Base-by-base conservation (phyloP, 1,284 basidiomycete species). In the Apiotrichum gamsii region DNA sequence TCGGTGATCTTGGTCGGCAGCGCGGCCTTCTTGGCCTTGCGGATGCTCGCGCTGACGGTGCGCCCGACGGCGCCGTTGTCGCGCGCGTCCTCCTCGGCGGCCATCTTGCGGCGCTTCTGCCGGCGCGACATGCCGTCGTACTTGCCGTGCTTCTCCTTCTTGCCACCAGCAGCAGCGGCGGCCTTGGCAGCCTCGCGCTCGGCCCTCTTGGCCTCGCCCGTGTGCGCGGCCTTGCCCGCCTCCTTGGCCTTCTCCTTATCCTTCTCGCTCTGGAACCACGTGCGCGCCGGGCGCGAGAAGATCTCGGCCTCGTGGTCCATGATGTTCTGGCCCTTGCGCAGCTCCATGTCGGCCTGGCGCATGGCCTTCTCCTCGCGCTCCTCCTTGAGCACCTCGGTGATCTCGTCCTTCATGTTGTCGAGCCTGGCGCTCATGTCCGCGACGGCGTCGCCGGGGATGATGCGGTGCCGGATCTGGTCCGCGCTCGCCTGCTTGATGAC, bases 281-380 rank as follows among this genome's bases (percentile, higher is more conserved):
- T 96, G 55, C 94, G 78, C 21, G 90, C 90, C 8, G 95, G 95
- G 41, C 94, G 79, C 28, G 87, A 83, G 69, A 84, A 89, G 61
- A 99, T 98, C 74, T 98, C 95, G n/a, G 80, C 82, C 68, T 88
- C 80, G 62, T 98, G 90, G 67, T 93, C 84, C 45, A 97, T 82
- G 79, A 98, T 83, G 69, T 99, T 99, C 70, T 95, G 82, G 30
- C 93, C 89, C 73, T 97, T 98, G 59, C 80, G 84, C 18, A 98
- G 65, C 71, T 98, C 89, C 90, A 97, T 96, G 71, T 99, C 95
- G 3, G 90, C 93, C 68, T 81, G 82, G 32, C 87, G 82, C 43
- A 93, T 72, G 64, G 87, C 80, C 72, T 90, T 95, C 72, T 98
- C 94, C 73, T 96, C 91, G 70, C 87, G 88, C 74, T 99, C 95